These are phyloP conservation scores for Aleurites moluccanus DNA, from an alignment of 441 rosid species.

Conservation along the genomic window DNA sequence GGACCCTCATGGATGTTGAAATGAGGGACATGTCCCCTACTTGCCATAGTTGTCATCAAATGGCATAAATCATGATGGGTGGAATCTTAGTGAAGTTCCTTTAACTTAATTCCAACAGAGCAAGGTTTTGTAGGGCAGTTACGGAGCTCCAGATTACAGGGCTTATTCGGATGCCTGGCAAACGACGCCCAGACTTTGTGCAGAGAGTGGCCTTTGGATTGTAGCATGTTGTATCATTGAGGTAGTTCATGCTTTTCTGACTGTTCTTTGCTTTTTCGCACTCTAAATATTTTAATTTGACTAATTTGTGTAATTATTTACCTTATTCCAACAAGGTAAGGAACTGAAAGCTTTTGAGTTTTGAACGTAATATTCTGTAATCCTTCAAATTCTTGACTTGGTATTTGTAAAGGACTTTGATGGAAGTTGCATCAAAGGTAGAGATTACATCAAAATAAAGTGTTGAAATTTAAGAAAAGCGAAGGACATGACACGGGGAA, in stretches of 20 bases:
- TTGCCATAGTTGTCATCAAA: background rate
- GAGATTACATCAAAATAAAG: too few relatives aligned
- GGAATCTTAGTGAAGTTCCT: slow-evolving; percentile 33
- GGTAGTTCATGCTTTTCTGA: background rate
- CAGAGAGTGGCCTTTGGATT: slow-evolving; percentile 87
- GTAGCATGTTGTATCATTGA: slow-evolving; percentile 24
- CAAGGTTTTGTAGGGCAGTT: slow-evolving; percentile 82
- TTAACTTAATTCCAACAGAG: slow-evolving; percentile 56
- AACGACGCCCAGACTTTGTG: slow-evolving; percentile 80
- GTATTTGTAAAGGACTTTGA: too few relatives aligned
- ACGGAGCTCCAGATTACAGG: slow-evolving; percentile 92
- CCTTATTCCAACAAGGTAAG: background rate
- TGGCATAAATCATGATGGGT: background rate
- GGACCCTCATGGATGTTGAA: slow-evolving; percentile 2
- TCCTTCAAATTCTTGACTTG: too few relatives aligned
- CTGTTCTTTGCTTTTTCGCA: background rate
- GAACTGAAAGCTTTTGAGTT: background rate
- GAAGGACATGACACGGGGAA: too few relatives aligned
- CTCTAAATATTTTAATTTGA: background rate
- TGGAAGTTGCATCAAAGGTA: too few relatives aligned
- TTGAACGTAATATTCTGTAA: background rate
- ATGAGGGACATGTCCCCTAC: background rate
- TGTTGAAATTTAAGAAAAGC: too few relatives aligned
- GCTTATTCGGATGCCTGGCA: slow-evolving; percentile 82
- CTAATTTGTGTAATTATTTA: background rate